Percentiles rank a stretch among this genome's conserved stretches.
Conservation (phyloP, 2,329 filamentous ascomycete species). For the Alternaria viburni region DNA sequence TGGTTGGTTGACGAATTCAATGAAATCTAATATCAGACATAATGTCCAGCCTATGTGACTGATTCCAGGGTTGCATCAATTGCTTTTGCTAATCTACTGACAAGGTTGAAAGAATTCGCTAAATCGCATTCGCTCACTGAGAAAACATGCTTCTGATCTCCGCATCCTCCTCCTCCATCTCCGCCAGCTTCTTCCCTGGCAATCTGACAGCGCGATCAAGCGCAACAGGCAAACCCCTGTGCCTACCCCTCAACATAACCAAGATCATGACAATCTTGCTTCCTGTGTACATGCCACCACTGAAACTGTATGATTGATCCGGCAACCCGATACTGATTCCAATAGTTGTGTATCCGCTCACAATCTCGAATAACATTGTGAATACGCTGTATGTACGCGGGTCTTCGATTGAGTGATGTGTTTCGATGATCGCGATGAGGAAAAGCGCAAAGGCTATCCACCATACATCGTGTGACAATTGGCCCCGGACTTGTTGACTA, state of each 20-base stretch:
- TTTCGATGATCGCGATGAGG: conserved; percentile 31
- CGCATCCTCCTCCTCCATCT: conserved; percentile 29
- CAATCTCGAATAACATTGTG: conserved; percentile 29
- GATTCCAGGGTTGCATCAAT: background rate
- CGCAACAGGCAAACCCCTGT: conserved; percentile 28
- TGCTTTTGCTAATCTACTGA: background rate
- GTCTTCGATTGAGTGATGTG: conserved; percentile 27
- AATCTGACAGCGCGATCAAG: conserved; percentile 28
- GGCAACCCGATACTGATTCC: conserved; percentile 29
- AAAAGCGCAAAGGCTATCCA: conserved; percentile 31
- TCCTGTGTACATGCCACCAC: conserved; percentile 28
- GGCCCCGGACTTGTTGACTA: conserved; percentile 29
- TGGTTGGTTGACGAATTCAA: background rate
- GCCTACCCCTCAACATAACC: conserved; percentile 25
- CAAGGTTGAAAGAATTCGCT: background rate
- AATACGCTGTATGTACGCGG: conserved; percentile 29
- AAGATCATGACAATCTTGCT: conserved; percentile 30
- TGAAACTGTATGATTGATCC: conserved; percentile 29
- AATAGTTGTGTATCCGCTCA: conserved; percentile 30
- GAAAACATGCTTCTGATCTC: conserved; percentile 26
- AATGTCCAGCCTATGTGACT: background rate
- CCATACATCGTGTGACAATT: conserved; percentile 32
- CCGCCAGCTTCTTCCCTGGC: conserved; percentile 24
- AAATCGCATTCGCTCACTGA: conserved; percentile 1
- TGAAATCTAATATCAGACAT: background rate